Conservation (phyloP, 176 grass and related monocot species). For the Eleusine coracana region DNA sequence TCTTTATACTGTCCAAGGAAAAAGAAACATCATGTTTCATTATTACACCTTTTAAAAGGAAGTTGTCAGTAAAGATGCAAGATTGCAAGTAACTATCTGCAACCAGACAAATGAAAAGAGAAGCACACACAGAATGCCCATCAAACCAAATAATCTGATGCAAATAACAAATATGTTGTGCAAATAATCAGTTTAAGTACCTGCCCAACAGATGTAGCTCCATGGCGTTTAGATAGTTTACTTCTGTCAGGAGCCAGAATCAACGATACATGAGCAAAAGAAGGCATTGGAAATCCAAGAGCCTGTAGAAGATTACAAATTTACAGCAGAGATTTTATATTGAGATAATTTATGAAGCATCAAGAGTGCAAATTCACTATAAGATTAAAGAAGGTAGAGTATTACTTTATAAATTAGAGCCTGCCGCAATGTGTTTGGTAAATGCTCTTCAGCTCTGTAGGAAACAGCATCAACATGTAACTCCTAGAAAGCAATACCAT, state of each 20-base stretch:
- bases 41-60: not conserved
- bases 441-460: conserved; percentile 93
- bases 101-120: conserved; percentile 8
- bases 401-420: conserved; percentile 95
- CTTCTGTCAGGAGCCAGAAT: conserved; percentile 99
- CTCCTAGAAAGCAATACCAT: not conserved
- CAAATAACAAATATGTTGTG: conserved; percentile 12
- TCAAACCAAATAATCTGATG: conserved; percentile 15
- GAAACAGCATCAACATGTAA: conserved; percentile 14
- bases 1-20: conserved; percentile 80
- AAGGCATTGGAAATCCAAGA: conserved; percentile 95
- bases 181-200: conserved; percentile 41
- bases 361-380: conserved; percentile 10
- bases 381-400: not conserved
- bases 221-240: conserved; percentile 97
- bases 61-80: not conserved
- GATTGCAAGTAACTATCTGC: conserved; percentile 1
- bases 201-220: conserved; percentile 97
- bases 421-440: conserved; percentile 95
- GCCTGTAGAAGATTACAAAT: conserved; percentile 52
- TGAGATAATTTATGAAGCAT: conserved; percentile 2
- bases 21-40: not conserved
- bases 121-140: not conserved
- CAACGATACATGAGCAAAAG: conserved; percentile 96
- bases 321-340: not conserved